Base-by-base conservation (phyloP, 106 monocot genomes). In the Cymbidium sinense region DNA sequence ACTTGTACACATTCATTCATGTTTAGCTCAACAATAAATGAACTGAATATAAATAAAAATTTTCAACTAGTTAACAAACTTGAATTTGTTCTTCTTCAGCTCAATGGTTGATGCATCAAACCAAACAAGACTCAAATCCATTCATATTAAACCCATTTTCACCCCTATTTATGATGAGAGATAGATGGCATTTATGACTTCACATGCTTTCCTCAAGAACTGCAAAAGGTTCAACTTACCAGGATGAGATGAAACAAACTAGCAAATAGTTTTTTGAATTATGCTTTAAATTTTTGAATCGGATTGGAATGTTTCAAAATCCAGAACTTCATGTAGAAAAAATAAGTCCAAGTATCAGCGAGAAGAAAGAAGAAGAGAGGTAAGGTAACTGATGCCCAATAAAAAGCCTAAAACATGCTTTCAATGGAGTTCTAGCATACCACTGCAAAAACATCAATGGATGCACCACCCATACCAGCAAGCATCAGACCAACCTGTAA, bases 391-490 rank as follows among this genome's bases (percentile, higher is more conserved):
- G 7, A 39, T 39, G 64, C 21, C 23, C 23, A 64, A 9, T 27
- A 29, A 64, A 29, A 64, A 5, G 27, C 2, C 7, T 27, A 69
- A 69, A 69, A 69, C 15, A 69, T 31, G 29, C 15, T 33, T 69
- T 69, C 13, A 69, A 1, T 36, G 5, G 7, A 37, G 4, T 71
- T 20, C 0, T 1, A 35, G 37, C 37, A 39, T 90, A 98, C 98
- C 98, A 92, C 90, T 86, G 92, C 84, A 80, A 98, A 98, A n/a
- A 98, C 94, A 87, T 98, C 98, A 77, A 79, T 35, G 27, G 83
- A 78, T 58, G 91, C 77, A 81, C 82, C 75, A 62, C 98, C 94
- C 98, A 94, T 94, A 70, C 98, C 98, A 39, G 98, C 74, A 72
- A 98, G 92, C 98, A 94, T 98, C 27, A 94, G 61, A 5, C 87